A percentile compares a stretch with the other conserved stretches of the same genome.
These are phyloP conservation scores for Cercospora sojina DNA, from an alignment of 2,329 filamentous ascomycete species.

Conservation along the genomic window DNA sequence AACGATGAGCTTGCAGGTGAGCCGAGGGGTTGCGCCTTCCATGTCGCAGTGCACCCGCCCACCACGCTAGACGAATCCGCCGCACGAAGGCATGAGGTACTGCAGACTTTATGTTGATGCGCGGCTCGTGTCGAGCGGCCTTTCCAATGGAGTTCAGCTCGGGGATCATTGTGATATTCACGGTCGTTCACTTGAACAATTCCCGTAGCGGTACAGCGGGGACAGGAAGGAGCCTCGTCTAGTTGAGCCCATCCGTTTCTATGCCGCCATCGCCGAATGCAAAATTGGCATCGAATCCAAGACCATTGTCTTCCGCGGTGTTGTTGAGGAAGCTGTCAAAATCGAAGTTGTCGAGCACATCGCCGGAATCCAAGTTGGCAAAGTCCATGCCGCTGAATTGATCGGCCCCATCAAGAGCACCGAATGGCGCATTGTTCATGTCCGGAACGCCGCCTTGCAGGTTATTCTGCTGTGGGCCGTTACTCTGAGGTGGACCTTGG, in stretches of 20 bases:
- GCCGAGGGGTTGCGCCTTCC: not conserved
- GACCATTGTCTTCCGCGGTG: slow-evolving; percentile 40
- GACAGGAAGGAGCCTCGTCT: not conserved
- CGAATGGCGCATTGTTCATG: slow-evolving; percentile 44
- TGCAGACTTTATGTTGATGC: slow-evolving; percentile 3
- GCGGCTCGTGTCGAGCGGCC: not conserved
- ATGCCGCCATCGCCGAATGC: slow-evolving; percentile 36
- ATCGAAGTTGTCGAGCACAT: slow-evolving; percentile 68
- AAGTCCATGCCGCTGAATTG: slow-evolving; percentile 44
- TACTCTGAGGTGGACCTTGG: slow-evolving; percentile 37
- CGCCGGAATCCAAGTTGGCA: slow-evolving; percentile 52
- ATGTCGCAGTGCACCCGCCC: not conserved
- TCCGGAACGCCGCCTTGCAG: slow-evolving; percentile 28
- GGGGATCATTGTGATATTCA: not conserved
- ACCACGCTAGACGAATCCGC: not conserved
- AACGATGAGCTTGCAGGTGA: not conserved
- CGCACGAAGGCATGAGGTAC: not conserved
- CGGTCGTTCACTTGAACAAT: not conserved
- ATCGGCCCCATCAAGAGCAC: slow-evolving; percentile 40
- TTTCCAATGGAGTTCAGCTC: not conserved
- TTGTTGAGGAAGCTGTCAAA: slow-evolving; percentile 67
- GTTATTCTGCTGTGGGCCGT: slow-evolving; percentile 26
- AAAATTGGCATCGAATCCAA: slow-evolving; percentile 41
- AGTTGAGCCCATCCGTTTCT: slow-evolving; percentile 26
- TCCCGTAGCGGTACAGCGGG: not conserved